These are phyloP conservation scores for Gaeumannomyces sp. DNA, from an alignment of 2,329 filamentous ascomycete species.

Conservation along the genomic window DNA sequence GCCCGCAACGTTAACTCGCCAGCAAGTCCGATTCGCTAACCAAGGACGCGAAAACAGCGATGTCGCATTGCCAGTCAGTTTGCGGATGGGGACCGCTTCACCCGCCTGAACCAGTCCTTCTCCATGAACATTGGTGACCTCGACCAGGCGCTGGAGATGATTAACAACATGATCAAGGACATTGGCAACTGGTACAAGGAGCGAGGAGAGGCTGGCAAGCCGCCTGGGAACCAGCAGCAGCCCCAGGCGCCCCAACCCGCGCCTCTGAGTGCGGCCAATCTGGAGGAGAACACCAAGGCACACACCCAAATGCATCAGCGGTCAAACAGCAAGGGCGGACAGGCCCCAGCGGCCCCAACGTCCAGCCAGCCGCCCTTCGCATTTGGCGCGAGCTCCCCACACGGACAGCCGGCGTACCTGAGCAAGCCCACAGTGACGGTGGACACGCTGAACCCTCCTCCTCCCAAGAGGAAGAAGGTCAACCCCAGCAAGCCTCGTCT, in stretches of 20 bases:
- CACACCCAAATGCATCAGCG: slow-evolving; percentile 41
- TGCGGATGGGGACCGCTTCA: slow-evolving; percentile 40
- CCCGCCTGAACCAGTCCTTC: slow-evolving; percentile 39
- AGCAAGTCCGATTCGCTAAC: slow-evolving; percentile 25
- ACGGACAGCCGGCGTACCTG: slow-evolving; percentile 52
- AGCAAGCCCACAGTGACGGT: slow-evolving; percentile 45
- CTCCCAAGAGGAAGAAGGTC: slow-evolving; percentile 48
- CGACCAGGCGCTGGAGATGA: slow-evolving; percentile 39
- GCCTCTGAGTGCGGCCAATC: slow-evolving; percentile 39
- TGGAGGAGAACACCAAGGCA: slow-evolving; percentile 46
- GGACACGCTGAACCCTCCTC: slow-evolving; percentile 49
- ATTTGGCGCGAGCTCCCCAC: slow-evolving; percentile 50
- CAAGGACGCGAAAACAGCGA: slow-evolving; percentile 33
- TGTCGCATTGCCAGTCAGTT: slow-evolving; percentile 49
- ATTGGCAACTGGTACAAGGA: slow-evolving; percentile 7
- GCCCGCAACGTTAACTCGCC: background rate
- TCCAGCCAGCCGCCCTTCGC: slow-evolving; percentile 50
- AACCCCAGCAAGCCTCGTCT: slow-evolving; percentile 29
- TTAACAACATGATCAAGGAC: slow-evolving; percentile 48
- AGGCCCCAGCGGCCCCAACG: slow-evolving; percentile 51
- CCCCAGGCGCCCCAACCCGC: slow-evolving; percentile 18
- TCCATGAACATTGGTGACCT: slow-evolving; percentile 47
- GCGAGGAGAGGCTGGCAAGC: background rate
- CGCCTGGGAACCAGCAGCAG: slow-evolving; percentile 23
- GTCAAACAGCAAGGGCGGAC: slow-evolving; percentile 37